Base-by-base conservation (phyloP, 306 rosid species). In the Vigna angularis region DNA sequence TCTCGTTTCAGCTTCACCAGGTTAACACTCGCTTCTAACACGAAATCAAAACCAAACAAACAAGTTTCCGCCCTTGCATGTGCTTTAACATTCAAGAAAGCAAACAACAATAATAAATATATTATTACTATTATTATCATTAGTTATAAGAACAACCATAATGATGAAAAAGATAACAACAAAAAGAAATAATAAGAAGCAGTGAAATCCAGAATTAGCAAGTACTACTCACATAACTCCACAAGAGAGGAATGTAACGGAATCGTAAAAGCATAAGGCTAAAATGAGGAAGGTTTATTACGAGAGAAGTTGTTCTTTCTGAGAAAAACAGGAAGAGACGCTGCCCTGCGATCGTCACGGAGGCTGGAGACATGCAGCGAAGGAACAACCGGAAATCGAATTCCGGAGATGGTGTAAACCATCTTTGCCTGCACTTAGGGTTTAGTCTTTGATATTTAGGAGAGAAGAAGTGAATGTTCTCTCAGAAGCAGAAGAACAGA, bases 351-450 rank as follows among this genome's bases (percentile, higher is more conserved):
- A 84, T 82, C 86, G 78, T 82, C 85, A 66, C 58, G 79, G 84
- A 83, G 69, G 80, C 20, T 78, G 11, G 84, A 78, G 24, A 66
- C 86, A 77, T 76, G 72, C 20, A 62, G 24, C 7, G 94, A 73
- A 40, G 92, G 90, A 79, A 82, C 30, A 6, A 73, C 82, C 13
- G 96, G 92, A 79, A 91, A 85, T 45, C 93, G 91, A 57, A 95
- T 81, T 52, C 96, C 98, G 2, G 97, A 86, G 64, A 92, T 63
- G 1, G 98, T 89, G 15, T 87, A 92, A 78, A 88, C 95, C 98
- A 92, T 92, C 13, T 65, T 77, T 16, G 15, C 36, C 49, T 55
- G 8, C 18, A 12, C 9, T 52, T 70, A 74, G 83, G 83, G 74
- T 28, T 63, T 22, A 24, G 18, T 38, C 20, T 24, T 4, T 2